Evolutionary conservation across 2,329 filamentous ascomycete species (phyloP).

Genomic region (Teratosphaeria destructans): DNA sequence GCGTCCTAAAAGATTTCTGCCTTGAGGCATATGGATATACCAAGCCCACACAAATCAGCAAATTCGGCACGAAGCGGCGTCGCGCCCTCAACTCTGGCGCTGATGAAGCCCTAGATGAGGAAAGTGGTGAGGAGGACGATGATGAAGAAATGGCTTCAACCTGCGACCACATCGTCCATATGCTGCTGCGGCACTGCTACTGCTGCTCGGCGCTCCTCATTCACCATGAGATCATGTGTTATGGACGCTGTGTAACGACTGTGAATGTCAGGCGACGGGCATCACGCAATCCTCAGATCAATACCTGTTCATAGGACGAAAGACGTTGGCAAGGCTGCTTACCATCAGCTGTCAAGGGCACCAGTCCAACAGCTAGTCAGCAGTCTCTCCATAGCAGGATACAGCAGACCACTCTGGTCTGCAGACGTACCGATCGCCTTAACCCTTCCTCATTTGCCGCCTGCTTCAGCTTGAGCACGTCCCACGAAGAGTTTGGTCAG

Average conservation of each 20-base stretch:
- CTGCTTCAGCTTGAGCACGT: background rate
- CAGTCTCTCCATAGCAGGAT: background rate
- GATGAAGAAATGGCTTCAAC: constrained; percentile 29
- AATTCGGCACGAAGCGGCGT: constrained; percentile 20
- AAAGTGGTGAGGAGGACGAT: constrained; percentile 56
- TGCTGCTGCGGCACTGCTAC: background rate
- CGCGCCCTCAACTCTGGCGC: constrained; percentile 29
- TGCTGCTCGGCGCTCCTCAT: constrained; percentile 6
- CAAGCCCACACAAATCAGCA: background rate
- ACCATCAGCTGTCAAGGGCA: constrained; percentile 1
- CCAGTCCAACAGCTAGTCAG: background rate
- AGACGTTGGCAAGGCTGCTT: background rate
- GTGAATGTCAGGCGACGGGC: constrained; percentile 1
- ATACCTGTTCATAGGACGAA: background rate
- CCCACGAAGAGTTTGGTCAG: background rate
- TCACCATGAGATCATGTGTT: constrained; percentile 1
- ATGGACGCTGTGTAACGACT: constrained; percentile 1
- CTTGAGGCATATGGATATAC: background rate
- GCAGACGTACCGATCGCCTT: constrained; percentile 2
- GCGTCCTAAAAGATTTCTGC: constrained; percentile 32
- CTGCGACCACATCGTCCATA: constrained; percentile 1
- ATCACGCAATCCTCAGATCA: background rate
- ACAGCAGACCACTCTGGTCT: background rate
- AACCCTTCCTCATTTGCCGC: background rate
- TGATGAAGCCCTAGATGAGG: constrained; percentile 46